Percentiles rank a stretch among this genome's conserved stretches.
Evolutionary conservation across 2,329 filamentous ascomycete species (phyloP).

Genomic region (Aspergillus jensenii): DNA sequence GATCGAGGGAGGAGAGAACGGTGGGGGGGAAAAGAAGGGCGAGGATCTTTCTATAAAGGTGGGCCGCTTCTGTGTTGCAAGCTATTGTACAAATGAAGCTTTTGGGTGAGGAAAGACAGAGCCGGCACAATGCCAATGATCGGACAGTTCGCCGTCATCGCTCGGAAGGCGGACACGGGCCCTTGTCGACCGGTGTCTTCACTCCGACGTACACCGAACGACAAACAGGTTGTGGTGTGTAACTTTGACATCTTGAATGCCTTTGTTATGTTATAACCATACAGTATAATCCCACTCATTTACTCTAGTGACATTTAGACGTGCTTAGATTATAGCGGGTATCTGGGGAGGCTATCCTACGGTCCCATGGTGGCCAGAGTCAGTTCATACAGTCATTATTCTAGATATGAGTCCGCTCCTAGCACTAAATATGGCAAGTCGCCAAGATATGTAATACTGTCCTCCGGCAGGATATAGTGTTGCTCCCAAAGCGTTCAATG

Average conservation of each 20-base stretch:
- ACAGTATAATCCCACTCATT: not conserved
- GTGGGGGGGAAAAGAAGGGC: no score
- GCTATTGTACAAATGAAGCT: not conserved
- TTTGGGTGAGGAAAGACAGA: no score
- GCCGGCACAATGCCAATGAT: not conserved
- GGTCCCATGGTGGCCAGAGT: not conserved
- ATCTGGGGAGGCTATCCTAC: not conserved
- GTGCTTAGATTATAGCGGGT: not conserved
- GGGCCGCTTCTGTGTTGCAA: not conserved
- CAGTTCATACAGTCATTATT: constrained; percentile 20
- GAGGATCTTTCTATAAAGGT: not conserved
- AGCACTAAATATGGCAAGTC: not conserved
- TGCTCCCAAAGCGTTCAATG: not conserved
- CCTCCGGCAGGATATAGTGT: not conserved
- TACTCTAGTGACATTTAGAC: not conserved
- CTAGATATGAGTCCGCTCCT: not conserved
- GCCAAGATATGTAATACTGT: not conserved
- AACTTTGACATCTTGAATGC: not conserved
- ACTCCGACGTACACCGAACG: not conserved
- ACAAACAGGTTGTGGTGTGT: not conserved
- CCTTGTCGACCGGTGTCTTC: no score
- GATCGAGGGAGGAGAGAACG: not conserved
- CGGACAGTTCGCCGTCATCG: constrained; percentile 2
- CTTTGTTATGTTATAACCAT: not conserved
- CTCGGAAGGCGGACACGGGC: not conserved